phyloP scores from a whole-genome alignment of 345 rosid species.

The Hypericum androsaemum region DNA sequence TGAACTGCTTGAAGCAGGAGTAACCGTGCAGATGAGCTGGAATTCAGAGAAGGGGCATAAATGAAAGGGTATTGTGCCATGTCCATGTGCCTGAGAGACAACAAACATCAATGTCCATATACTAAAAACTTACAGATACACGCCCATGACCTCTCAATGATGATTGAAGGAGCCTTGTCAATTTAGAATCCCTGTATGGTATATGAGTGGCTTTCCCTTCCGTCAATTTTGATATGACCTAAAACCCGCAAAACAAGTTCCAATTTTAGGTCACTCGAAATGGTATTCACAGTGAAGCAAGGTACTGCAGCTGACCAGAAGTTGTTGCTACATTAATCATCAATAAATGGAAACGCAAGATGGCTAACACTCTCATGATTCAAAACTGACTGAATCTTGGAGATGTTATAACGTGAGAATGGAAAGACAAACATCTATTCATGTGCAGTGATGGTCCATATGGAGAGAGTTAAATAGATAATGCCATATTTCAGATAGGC shows the following conservation, averaged over 20 bases:
- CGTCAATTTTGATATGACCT: constrained; percentile 98
- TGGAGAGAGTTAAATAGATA: no score
- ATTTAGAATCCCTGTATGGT: constrained; percentile 97
- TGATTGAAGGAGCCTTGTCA: constrained; percentile 95
- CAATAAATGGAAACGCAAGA: no score
- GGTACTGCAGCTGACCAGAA: background rate
- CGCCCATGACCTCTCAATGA: constrained; percentile 98
- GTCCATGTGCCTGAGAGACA: no score
- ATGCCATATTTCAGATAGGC: no score
- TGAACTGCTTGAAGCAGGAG: constrained; percentile 90
- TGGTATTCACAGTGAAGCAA: background rate
- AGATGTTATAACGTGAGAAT: no score
- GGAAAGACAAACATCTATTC: no score
- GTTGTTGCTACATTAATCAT: background rate
- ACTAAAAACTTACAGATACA: constrained; percentile 66
- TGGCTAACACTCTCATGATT: no score
- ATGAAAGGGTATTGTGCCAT: no score
- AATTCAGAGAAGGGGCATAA: constrained; percentile 20
- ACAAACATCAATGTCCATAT: no score
- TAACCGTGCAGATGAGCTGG: constrained; percentile 97
- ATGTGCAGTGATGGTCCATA: no score
- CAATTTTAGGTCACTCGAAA: background rate
- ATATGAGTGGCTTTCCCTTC: constrained; percentile 81
- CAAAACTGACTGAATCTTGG: no score
- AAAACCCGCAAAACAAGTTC: constrained; percentile 11